Evolutionary conservation across 805 yeast species (phyloP).

Genomic region (Ogataea chonburiensis): DNA sequence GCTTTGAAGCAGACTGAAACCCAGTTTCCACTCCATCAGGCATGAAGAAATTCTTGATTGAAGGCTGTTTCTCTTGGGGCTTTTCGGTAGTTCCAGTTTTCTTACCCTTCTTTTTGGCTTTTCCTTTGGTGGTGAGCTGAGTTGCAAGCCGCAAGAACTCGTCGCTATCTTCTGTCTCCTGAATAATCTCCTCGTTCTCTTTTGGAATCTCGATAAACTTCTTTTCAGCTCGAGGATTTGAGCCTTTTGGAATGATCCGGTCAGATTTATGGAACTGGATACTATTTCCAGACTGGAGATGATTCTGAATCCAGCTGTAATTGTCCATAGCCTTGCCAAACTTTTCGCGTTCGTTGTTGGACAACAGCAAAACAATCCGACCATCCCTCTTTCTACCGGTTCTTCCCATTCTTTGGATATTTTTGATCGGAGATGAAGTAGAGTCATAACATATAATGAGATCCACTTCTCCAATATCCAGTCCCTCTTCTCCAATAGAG

Average conservation of each 20-base stretch:
- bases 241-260: conserved; percentile 63
- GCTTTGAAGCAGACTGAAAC: conserved; percentile 49
- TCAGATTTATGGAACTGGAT: conserved; percentile 49
- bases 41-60: conserved; percentile 56
- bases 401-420: conserved; percentile 95
- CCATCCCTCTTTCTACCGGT: conserved; percentile 97
- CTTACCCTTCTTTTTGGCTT: conserved; percentile 25
- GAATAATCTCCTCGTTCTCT: conserved; percentile 56
- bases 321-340: conserved; percentile 84
- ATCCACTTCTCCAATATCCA: conserved; percentile 98
- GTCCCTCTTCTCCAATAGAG: conserved; percentile 97
- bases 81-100: conserved; percentile 7
- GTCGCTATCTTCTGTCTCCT: conserved; percentile 45
- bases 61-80: conserved; percentile 13
- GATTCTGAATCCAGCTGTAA: conserved; percentile 72
- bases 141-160: conserved; percentile 69
- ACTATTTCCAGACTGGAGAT: conserved; percentile 49
- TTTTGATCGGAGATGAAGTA: conserved; percentile 89
- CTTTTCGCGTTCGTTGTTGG: conserved; percentile 74
- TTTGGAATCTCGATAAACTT: conserved; percentile 63
- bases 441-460: conserved; percentile 90
- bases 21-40: conserved; percentile 72
- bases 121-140: conserved; percentile 52
- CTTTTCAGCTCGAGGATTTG: conserved; percentile 56
- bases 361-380: conserved; percentile 66